A percentile compares a stretch with the other conserved stretches of the same genome.
Conservation (phyloP, 1,284 basidiomycete genomes). For the Peniophora sp. region DNA sequence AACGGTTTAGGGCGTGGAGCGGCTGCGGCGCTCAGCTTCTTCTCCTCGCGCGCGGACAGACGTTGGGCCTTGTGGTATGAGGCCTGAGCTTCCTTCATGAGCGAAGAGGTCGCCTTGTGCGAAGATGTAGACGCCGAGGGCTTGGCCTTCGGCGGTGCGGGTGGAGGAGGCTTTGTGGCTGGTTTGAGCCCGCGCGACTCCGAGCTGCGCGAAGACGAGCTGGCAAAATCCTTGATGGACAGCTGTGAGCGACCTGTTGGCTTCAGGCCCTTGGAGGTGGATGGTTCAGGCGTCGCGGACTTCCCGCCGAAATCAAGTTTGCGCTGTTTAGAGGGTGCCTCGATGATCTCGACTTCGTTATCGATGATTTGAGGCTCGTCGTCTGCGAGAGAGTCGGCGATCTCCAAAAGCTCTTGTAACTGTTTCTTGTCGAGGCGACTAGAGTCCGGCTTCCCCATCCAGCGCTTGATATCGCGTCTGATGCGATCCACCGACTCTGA, state of each 20-base stretch:
- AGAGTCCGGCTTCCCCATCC: conserved; percentile 31
- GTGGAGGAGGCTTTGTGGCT: neutral
- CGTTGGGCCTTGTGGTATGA: conserved; percentile 7
- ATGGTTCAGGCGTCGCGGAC: no score
- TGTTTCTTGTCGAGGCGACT: conserved; percentile 38
- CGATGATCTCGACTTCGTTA: conserved; percentile 37
- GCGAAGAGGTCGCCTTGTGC: neutral
- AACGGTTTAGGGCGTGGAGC: conserved; percentile 28
- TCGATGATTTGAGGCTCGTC: conserved; percentile 29
- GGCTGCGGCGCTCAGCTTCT: conserved; percentile 22
- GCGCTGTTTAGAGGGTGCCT: conserved; percentile 12
- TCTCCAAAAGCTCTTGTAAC: conserved; percentile 48
- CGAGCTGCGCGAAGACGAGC: neutral
- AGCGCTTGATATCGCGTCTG: conserved; percentile 49
- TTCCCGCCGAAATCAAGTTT: neutral
- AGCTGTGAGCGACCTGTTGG: neutral
- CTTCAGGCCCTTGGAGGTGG: neutral
- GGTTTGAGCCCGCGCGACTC: neutral
- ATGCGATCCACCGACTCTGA: conserved; percentile 46
- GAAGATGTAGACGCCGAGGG: conserved; percentile 5
- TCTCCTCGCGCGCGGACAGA: conserved; percentile 29
- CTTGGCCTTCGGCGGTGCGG: conserved; percentile 4
- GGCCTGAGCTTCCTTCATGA: neutral
- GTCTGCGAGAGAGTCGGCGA: conserved; percentile 39
- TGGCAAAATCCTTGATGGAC: neutral